Evolutionary conservation across 768 basidiomycete genomes (phyloP).

Genomic region (Kwoniella sp.): DNA sequence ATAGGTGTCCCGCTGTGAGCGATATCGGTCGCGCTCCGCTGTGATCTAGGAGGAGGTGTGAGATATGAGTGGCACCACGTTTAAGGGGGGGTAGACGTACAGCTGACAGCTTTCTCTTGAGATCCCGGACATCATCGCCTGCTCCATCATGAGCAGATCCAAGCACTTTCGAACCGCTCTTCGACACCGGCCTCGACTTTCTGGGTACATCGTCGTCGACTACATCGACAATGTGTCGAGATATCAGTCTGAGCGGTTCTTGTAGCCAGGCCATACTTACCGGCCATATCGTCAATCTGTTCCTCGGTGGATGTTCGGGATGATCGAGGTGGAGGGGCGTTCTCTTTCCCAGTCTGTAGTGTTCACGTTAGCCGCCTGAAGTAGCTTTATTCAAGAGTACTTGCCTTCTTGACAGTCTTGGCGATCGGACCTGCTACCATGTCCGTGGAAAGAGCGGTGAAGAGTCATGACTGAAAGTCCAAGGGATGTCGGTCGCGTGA

Average conservation of each 20-base stretch:
- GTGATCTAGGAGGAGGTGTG: too few relatives aligned
- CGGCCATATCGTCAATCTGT: constrained; percentile 14
- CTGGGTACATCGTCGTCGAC: constrained; percentile 16
- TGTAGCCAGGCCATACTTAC: background rate
- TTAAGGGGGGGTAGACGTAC: too few relatives aligned
- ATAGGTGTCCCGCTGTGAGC: constrained; percentile 38
- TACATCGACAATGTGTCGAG: background rate
- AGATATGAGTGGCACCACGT: too few relatives aligned
- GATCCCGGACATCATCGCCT: constrained; percentile 1
- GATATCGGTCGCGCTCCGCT: constrained; percentile 28
- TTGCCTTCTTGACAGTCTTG: constrained; percentile 1
- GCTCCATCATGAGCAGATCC: background rate
- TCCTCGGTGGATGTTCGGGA: constrained; percentile 2
- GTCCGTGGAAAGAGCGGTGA: too few relatives aligned
- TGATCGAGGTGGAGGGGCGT: constrained; percentile 18
- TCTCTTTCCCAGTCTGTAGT: constrained; percentile 33
- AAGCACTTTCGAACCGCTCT: background rate
- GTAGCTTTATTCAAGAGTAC: background rate
- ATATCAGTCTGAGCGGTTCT: background rate
- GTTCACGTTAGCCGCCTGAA: background rate
- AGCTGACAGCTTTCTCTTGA: constrained; percentile 19
- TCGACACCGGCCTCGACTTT: constrained; percentile 11
- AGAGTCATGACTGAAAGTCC: too few relatives aligned
- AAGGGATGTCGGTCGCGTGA: background rate
- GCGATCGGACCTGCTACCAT: background rate